These are phyloP conservation scores for Diplodia seriata DNA, from an alignment of 2,329 filamentous ascomycete genomes.

Conservation along the genomic window DNA sequence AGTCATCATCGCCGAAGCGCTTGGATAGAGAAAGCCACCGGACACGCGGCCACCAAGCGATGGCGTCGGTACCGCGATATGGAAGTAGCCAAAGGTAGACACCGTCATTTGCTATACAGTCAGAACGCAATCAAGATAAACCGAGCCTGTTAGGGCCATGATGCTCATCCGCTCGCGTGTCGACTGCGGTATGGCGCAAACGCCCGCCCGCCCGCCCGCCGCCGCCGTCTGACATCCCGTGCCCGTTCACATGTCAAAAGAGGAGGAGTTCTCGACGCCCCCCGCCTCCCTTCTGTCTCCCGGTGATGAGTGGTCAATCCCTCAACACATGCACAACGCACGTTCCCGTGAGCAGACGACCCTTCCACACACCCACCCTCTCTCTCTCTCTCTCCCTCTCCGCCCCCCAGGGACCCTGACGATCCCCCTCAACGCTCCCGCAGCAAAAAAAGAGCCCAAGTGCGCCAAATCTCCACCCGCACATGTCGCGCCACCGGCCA, in stretches of 20 bases:
- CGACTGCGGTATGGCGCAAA: constrained; percentile 15
- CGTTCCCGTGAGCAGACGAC: constrained; percentile 15
- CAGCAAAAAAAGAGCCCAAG: constrained; percentile 1
- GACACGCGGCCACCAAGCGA: background rate
- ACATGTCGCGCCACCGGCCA: background rate
- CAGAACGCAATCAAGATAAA: constrained; percentile 9
- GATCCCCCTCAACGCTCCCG: constrained; percentile 30
- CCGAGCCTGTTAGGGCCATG: background rate
- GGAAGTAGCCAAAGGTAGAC: background rate
- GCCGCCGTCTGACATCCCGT: background rate
- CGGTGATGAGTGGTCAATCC: constrained; percentile 13
- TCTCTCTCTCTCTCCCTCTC: background rate
- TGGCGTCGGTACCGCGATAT: background rate
- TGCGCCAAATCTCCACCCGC: background rate
- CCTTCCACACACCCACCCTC: no score
- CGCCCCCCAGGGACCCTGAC: constrained; percentile 14
- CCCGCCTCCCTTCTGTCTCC: background rate
- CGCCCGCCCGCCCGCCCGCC: background rate
- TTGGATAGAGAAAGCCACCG: background rate
- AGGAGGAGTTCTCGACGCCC: no score
- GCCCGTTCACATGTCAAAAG: constrained; percentile 18
- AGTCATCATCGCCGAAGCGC: background rate
- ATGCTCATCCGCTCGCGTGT: background rate
- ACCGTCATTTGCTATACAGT: background rate
- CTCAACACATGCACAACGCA: constrained; percentile 28